phyloP scores from a whole-genome alignment of 1,284 basidiomycete species.

The Polyporus tsugae region DNA sequence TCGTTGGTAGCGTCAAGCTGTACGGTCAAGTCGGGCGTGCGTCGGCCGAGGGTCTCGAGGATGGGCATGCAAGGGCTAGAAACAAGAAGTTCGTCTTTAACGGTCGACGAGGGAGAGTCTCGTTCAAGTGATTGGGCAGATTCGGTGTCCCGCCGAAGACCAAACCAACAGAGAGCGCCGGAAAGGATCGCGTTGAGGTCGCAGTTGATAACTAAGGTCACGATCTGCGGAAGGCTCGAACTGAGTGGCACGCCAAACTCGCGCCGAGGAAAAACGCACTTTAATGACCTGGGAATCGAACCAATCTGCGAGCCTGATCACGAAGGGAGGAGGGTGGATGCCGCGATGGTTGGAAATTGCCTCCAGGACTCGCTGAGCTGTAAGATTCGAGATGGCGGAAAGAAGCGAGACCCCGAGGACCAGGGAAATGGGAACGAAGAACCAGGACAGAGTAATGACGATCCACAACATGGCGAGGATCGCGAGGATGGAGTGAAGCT shows the following conservation, averaged over 20 bases:
- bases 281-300: background rate
- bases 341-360: background rate
- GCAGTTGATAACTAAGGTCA: background rate
- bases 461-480: background rate
- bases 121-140: background rate
- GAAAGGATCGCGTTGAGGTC: background rate
- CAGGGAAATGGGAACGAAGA: background rate
- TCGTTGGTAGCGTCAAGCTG: slow-evolving; percentile 2
- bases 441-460: background rate
- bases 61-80: background rate
- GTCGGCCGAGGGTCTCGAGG: background rate
- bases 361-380: background rate
- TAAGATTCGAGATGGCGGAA: background rate
- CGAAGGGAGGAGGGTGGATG: background rate
- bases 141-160: background rate
- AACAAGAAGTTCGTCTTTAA: background rate
- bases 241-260: background rate
- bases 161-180: background rate
- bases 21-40: background rate
- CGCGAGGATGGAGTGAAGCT: background rate
- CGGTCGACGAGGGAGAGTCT: background rate
- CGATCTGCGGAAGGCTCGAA: background rate
- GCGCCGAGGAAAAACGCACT: background rate
- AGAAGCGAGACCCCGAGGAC: background rate
- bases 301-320: background rate